phyloP scores from a whole-genome alignment of 2,329 filamentous ascomycete species.

The Pyrenophora seminiperda region DNA sequence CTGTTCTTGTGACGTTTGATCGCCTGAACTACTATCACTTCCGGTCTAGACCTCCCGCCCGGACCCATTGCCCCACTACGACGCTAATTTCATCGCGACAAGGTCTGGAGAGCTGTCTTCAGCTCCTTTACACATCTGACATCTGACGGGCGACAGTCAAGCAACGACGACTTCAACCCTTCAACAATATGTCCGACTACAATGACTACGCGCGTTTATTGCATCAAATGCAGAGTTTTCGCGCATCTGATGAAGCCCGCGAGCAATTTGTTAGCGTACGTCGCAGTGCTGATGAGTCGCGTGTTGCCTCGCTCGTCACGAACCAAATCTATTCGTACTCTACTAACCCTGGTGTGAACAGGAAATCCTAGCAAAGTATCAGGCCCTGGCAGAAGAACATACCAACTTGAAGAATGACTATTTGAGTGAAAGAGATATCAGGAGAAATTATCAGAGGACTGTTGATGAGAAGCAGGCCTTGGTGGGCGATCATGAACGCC shows the following conservation, averaged over 20 bases:
- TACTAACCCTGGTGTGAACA: constrained; percentile 30
- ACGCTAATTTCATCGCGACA: constrained; percentile 1
- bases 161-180: background rate
- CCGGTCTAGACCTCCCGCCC: constrained; percentile 5
- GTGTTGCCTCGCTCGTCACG: background rate
- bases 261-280: constrained; percentile 43
- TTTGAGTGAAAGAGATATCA: constrained; percentile 38
- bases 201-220: constrained; percentile 30
- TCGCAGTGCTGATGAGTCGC: constrained; percentile 6
- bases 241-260: constrained; percentile 45
- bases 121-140: constrained; percentile 4
- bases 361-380: constrained; percentile 40
- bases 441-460: constrained; percentile 39
- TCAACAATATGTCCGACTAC: constrained; percentile 15
- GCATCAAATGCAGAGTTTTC: constrained; percentile 41
- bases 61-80: constrained; percentile 1
- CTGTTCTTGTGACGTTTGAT: background rate
- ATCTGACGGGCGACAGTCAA: constrained; percentile 1
- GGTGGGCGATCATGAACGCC: constrained; percentile 28
- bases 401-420: constrained; percentile 39
- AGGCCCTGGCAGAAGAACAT: constrained; percentile 31
- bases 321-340: no score
- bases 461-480: constrained; percentile 27
- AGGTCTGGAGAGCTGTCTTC: constrained; percentile 5
- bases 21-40: background rate